Evolutionary conservation across 176 grass and related monocot genomes (phyloP).

Genomic region (Elymus sibiricus): DNA sequence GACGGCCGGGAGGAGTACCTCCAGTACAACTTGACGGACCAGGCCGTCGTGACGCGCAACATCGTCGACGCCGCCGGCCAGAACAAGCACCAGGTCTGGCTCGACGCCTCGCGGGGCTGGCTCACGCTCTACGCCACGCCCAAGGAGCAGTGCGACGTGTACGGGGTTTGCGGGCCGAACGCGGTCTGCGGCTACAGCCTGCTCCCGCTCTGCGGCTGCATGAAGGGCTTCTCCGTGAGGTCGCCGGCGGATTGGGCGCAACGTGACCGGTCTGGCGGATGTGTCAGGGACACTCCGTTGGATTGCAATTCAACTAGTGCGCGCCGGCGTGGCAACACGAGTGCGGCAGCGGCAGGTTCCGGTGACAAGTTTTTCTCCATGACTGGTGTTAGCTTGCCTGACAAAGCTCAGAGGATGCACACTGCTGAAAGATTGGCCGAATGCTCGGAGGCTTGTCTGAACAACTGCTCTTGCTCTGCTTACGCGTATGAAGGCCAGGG

Average conservation of each 20-base stretch:
- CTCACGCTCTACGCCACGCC: slow-evolving; percentile 26
- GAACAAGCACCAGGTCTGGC: slow-evolving; percentile 33
- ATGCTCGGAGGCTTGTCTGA: slow-evolving; percentile 29
- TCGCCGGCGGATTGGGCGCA: slow-evolving; percentile 28
- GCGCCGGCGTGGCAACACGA: not conserved
- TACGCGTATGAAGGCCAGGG: slow-evolving; percentile 30
- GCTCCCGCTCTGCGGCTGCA: slow-evolving; percentile 17
- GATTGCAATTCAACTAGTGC: not conserved
- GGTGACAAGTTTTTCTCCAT: slow-evolving; percentile 40
- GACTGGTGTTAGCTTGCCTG: not conserved
- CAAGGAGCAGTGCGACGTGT: slow-evolving; percentile 23
- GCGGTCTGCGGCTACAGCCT: not conserved
- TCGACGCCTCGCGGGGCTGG: not conserved
- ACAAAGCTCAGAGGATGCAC: not conserved
- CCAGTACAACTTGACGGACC: slow-evolving; percentile 13
- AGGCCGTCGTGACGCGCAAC: slow-evolving; percentile 18
- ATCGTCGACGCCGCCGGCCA: slow-evolving; percentile 25
- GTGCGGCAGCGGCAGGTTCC: not conserved
- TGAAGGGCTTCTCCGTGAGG: slow-evolving; percentile 32
- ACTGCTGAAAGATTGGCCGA: not conserved
- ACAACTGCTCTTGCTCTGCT: slow-evolving; percentile 41
- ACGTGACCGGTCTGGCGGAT: slow-evolving; percentile 27
- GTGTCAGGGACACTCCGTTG: slow-evolving; percentile 16
- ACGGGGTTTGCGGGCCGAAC: slow-evolving; percentile 26
- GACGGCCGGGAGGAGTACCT: slow-evolving; percentile 16